A percentile compares a stretch with the other conserved stretches of the same genome.
These are phyloP conservation scores for Elsinoe ampelina DNA, from an alignment of 2,329 filamentous ascomycete species.

Conservation along the genomic window DNA sequence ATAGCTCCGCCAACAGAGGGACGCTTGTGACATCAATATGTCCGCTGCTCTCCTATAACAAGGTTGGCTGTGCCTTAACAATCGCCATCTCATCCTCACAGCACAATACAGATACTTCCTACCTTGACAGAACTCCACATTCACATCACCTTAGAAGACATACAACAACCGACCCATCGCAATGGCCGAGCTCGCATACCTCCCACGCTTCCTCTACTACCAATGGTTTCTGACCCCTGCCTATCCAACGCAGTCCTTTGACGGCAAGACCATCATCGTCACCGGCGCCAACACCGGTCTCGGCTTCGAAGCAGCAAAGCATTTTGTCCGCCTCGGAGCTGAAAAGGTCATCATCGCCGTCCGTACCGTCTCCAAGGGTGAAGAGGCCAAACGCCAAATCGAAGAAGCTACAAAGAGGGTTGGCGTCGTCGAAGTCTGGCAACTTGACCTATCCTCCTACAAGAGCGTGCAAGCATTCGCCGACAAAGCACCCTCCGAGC, in stretches of 20 bases:
- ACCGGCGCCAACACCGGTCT: constrained; percentile 42
- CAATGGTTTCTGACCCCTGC: constrained; percentile 34
- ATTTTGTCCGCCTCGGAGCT: constrained; percentile 34
- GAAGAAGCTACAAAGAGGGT: constrained; percentile 25
- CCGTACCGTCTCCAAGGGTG: constrained; percentile 35
- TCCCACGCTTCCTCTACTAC: constrained; percentile 29
- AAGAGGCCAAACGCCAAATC: constrained; percentile 35
- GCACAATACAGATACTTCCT: no score
- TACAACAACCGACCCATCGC: no score
- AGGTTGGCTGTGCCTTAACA: no score
- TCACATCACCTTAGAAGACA: no score
- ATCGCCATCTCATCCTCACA: no score
- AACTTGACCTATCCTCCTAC: constrained; percentile 35
- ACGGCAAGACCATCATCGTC: constrained; percentile 36
- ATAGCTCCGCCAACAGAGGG: no score
- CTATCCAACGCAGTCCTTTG: constrained; percentile 14
- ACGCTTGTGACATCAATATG: no score
- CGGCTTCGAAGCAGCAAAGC: constrained; percentile 37
- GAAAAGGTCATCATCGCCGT: constrained; percentile 38
- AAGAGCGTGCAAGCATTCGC: constrained; percentile 31
- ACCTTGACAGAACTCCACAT: no score
- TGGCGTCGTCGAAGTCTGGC: constrained; percentile 37
- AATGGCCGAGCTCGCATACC: background rate
- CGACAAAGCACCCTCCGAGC: constrained; percentile 20
- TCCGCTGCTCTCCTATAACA: no score